Percentiles rank a stretch among this genome's conserved stretches.
phyloP scores from a whole-genome alignment of 1,139 yeast species.

The Candida smagusa region DNA sequence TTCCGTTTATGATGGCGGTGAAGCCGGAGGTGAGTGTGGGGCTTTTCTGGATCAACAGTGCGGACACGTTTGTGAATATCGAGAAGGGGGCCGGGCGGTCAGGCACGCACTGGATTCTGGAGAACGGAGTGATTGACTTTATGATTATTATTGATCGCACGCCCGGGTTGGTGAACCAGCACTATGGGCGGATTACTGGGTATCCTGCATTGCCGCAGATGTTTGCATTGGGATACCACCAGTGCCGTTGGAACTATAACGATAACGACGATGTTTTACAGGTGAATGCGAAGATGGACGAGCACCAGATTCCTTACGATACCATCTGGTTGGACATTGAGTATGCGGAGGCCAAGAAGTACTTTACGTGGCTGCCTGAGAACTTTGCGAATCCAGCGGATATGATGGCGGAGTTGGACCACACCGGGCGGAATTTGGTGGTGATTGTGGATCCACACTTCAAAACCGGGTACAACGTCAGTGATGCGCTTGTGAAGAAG shows the following conservation, averaged over 20 bases:
- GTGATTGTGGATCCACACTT: constrained; percentile 91
- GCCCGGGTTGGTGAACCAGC: constrained; percentile 57
- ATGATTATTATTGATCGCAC: constrained; percentile 62
- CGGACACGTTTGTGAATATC: constrained; percentile 88
- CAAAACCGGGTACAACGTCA: constrained; percentile 64
- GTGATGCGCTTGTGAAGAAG: constrained; percentile 46
- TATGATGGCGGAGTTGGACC: constrained; percentile 63
- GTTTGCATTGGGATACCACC: constrained; percentile 81
- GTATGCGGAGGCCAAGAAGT: constrained; percentile 79
- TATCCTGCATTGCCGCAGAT: constrained; percentile 70
- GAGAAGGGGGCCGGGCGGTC: constrained; percentile 30
- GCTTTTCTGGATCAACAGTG: constrained; percentile 87
- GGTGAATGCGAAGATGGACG: constrained; percentile 69
- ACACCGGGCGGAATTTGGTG: constrained; percentile 76
- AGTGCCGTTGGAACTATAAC: constrained; percentile 93
- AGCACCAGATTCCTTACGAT: constrained; percentile 77
- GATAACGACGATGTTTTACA: constrained; percentile 79
- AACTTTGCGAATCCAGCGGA: constrained; percentile 70
- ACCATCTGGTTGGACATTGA: constrained; percentile 95
- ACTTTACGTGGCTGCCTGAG: constrained; percentile 84
- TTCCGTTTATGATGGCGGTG: constrained; percentile 80
- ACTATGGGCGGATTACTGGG: constrained; percentile 77
- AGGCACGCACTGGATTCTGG: constrained; percentile 89
- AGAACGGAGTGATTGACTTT: constrained; percentile 78
- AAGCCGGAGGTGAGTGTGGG: constrained; percentile 63